Evolutionary conservation across 2,329 filamentous ascomycete genomes (phyloP), one percentile per base, ranked within the genome.

Genomic region (Alternaria consortialis): DNA sequence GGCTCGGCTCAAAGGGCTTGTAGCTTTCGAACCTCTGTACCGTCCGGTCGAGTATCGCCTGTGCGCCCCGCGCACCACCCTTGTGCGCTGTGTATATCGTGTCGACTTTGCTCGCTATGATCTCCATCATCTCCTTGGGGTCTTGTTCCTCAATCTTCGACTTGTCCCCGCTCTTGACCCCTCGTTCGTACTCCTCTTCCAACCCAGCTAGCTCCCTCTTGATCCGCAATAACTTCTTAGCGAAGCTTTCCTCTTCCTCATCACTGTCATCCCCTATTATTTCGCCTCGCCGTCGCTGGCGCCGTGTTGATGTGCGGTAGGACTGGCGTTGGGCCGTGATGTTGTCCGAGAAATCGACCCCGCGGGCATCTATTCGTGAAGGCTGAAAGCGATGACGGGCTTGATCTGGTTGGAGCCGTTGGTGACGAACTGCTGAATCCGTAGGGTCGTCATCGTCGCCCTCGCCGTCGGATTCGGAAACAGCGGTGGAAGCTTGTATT

Each of bases 261-360:
- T 92, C 91, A 68, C 91, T 94, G 15, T 92, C 81, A 66, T 94
- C 91, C 2, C 89, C 92, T 17, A 91, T 82, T 74, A 75, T 73
- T n/a, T 87, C 88, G 66, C 90, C 86, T 57, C 88, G 81, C 42
- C 88, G 80, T 58, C 88, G 85, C 53, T 87, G 85, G 60, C 88
- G 86, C 51, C 90, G 86, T 48, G 85, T 91, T 7, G 90, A 90
- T 36, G 89, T 89, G 68, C 88, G 89, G 82, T 97, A 97, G 25
- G 92, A 92, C 79, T 91, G 92, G 17, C 73, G 68, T 78, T 94
- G 94, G 47, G 88, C 88, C 60, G 88, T 89, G 37, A 98, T 89
- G 54, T 94, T 90, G 79, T 97, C 94, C 2, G 94, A 97, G 77
- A 97, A 95, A 79, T 97, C 92, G 25, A 91, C 92, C 23, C 90